These are phyloP conservation scores for Zygosaccharomyces sapae DNA, from an alignment of 1,139 yeast genomes.

Conservation along the genomic window DNA sequence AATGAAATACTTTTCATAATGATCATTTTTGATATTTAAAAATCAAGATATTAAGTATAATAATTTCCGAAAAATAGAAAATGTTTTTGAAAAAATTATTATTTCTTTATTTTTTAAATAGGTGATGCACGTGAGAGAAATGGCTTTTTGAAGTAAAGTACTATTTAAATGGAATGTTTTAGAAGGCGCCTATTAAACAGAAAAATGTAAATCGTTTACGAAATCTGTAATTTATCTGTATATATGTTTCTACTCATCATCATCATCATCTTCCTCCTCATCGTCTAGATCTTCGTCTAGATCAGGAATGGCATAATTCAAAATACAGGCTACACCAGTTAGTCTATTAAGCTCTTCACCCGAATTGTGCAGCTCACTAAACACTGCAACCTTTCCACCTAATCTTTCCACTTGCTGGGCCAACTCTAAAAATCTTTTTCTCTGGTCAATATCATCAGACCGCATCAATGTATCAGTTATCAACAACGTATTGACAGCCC, in stretches of 20 bases:
- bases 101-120: too few relatives aligned
- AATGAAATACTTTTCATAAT: too few relatives aligned
- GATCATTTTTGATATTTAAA: too few relatives aligned
- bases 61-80: too few relatives aligned
- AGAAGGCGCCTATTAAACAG: too few relatives aligned
- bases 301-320: conserved; percentile 81
- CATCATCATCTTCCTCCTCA: conserved; percentile 10
- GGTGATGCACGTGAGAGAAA: too few relatives aligned
- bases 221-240: too few relatives aligned
- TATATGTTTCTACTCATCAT: not conserved
- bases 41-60: too few relatives aligned
- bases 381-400: conserved; percentile 77
- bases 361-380: conserved; percentile 82
- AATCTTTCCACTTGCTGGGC: conserved; percentile 62
- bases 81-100: too few relatives aligned
- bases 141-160: too few relatives aligned
- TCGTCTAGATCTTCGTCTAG: conserved; percentile 62
- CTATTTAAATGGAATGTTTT: too few relatives aligned
- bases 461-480: conserved; percentile 78
- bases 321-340: conserved; percentile 86
- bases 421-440: conserved; percentile 66
- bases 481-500: conserved; percentile 71
- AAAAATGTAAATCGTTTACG: too few relatives aligned
- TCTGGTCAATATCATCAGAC: conserved; percentile 62
- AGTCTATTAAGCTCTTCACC: conserved; percentile 87